phyloP scores from a whole-genome alignment of 78 protist species.

The Tieghemostelium lacteum region DNA sequence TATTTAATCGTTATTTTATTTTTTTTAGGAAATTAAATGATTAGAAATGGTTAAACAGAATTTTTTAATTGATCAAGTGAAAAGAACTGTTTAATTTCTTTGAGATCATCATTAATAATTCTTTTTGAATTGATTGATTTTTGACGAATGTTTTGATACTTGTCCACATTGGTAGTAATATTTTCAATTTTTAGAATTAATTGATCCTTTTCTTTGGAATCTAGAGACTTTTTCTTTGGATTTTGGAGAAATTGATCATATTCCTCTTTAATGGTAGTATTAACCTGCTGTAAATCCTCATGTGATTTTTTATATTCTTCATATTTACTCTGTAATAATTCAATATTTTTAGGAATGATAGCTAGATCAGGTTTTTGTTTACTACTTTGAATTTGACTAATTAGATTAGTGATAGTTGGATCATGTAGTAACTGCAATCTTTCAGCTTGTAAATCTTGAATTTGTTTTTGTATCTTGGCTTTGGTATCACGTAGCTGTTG shows the following conservation, averaged over 20 bases:
- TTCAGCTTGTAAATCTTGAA: neutral
- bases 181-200: constrained; percentile 33
- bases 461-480: neutral
- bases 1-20: no score
- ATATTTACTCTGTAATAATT: neutral
- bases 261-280: constrained; percentile 9
- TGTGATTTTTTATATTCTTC: constrained; percentile 46
- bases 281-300: neutral
- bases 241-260: constrained; percentile 25
- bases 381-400: neutral
- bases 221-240: constrained; percentile 36
- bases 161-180: constrained; percentile 7
- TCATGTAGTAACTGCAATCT: neutral
- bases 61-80: no score
- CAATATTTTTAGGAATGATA: constrained; percentile 24
- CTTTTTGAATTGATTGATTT: constrained; percentile 15
- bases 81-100: constrained; percentile 14
- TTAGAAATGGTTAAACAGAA: no score
- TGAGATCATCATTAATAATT: constrained; percentile 50
- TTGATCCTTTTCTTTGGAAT: constrained; percentile 39
- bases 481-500: constrained; percentile 16
- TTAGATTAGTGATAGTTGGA: neutral
- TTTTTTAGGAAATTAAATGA: no score
- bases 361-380: neutral
- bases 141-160: constrained; percentile 35